phyloP scores from a whole-genome alignment of 805 yeast species.

The Nakazawaea populi region DNA sequence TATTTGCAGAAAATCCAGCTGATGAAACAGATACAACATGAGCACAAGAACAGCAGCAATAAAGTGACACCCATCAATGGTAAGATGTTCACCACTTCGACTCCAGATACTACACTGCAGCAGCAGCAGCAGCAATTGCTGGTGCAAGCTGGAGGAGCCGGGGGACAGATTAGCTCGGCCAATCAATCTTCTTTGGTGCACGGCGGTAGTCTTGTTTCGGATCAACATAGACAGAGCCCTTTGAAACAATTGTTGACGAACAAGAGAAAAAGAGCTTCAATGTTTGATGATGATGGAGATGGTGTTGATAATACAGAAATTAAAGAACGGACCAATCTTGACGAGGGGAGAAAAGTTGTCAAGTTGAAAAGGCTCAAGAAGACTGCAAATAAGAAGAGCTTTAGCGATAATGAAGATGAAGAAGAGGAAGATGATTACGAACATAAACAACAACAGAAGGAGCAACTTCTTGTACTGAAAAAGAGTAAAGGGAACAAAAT shows the following conservation, averaged over 20 bases:
- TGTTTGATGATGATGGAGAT: constrained; percentile 9
- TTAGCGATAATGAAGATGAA: constrained; percentile 11
- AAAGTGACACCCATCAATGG: constrained; percentile 9
- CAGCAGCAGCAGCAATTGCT: no score
- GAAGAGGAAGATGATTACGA: not conserved
- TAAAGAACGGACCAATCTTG: not conserved
- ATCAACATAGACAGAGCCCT: constrained; percentile 4
- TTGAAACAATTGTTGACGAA: not conserved
- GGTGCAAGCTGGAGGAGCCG: no score
- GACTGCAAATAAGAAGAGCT: not conserved
- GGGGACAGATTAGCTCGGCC: no score
- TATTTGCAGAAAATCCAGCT: constrained; percentile 12
- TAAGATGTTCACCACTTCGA: constrained; percentile 9
- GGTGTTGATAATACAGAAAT: not conserved
- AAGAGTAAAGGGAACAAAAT: constrained; percentile 14
- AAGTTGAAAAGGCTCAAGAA: constrained; percentile 2
- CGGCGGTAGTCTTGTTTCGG: not conserved
- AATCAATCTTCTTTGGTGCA: no score
- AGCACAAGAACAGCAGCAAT: not conserved
- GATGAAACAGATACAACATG: constrained; percentile 3
- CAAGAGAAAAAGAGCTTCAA: not conserved
- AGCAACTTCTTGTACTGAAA: constrained; percentile 14
- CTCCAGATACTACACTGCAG: constrained; percentile 7
- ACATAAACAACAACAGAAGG: not conserved
- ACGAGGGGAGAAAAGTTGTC: not conserved